phyloP scores from a whole-genome alignment of 2,329 filamentous ascomycete genomes.

The Curvularia sp. region DNA sequence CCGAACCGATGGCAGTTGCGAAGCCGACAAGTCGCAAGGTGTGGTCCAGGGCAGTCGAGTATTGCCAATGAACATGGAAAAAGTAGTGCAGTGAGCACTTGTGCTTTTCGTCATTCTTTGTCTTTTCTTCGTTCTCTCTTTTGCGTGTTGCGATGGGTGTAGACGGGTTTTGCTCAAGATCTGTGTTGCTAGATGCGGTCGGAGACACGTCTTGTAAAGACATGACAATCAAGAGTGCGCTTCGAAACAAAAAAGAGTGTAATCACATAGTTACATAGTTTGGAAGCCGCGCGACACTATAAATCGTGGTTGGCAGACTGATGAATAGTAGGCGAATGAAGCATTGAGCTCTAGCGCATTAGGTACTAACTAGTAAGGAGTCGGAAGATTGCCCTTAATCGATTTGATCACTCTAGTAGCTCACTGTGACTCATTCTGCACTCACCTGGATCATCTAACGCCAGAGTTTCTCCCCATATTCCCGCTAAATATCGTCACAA shows the following conservation, averaged over 20 bases:
- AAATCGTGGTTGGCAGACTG: background rate
- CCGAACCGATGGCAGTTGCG: background rate
- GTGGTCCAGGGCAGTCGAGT: constrained; percentile 1
- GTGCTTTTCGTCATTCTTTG: background rate
- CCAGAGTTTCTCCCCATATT: background rate
- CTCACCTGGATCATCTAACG: background rate
- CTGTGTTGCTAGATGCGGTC: background rate
- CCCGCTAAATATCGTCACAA: too few relatives aligned
- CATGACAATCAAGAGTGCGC: background rate
- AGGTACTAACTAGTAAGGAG: background rate
- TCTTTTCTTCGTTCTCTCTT: background rate
- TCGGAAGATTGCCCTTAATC: background rate
- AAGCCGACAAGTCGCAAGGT: background rate
- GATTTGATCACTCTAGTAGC: background rate
- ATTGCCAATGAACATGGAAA: constrained; percentile 2
- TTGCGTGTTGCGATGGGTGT: background rate
- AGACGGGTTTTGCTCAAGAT: background rate
- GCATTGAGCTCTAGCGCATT: background rate
- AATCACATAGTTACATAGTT: background rate
- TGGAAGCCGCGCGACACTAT: background rate
- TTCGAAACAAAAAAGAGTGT: background rate
- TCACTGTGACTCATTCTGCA: background rate
- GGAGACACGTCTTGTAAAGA: background rate
- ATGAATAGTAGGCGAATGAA: background rate
- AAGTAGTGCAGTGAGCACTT: background rate